phyloP scores from a whole-genome alignment of 768 basidiomycete genomes.

The Phaeotremella skinneri region DNA sequence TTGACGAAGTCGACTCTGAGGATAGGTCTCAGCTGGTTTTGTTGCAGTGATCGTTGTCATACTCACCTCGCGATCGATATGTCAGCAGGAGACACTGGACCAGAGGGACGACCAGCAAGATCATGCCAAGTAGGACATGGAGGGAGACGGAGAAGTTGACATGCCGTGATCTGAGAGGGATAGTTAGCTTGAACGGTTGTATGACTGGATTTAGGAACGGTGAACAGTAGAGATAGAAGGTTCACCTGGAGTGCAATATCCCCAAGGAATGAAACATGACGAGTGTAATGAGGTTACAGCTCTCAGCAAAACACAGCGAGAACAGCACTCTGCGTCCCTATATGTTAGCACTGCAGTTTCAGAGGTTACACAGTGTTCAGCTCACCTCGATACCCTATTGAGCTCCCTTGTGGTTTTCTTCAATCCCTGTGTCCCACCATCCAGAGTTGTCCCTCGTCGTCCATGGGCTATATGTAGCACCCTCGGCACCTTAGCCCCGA shows the following conservation, averaged over 20 bases:
- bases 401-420: conserved; percentile 41
- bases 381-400: conserved; percentile 38
- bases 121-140: conserved; percentile 44
- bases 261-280: conserved; percentile 49
- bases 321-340: conserved; percentile 34
- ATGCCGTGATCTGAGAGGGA: conserved; percentile 30
- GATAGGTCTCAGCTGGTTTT: neutral
- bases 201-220: neutral
- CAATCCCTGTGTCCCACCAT: conserved; percentile 16
- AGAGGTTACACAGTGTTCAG: neutral
- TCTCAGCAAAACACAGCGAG: conserved; percentile 45
- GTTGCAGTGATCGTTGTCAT: neutral
- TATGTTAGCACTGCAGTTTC: neutral
- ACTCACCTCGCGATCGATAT: conserved; percentile 44
- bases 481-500: conserved; percentile 15
- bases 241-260: conserved; percentile 43
- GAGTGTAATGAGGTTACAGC: conserved; percentile 41
- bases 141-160: conserved; percentile 48
- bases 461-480: conserved; percentile 30
- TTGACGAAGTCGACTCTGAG: conserved; percentile 23
- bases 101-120: conserved; percentile 45
- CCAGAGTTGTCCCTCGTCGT: neutral
- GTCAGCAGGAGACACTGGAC: conserved; percentile 49
- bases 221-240: neutral
- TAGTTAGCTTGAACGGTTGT: neutral